Percentiles rank a stretch among this genome's conserved stretches.
Evolutionary conservation across 768 basidiomycete genomes (phyloP).

Genomic region (Suillus subalutaceus): DNA sequence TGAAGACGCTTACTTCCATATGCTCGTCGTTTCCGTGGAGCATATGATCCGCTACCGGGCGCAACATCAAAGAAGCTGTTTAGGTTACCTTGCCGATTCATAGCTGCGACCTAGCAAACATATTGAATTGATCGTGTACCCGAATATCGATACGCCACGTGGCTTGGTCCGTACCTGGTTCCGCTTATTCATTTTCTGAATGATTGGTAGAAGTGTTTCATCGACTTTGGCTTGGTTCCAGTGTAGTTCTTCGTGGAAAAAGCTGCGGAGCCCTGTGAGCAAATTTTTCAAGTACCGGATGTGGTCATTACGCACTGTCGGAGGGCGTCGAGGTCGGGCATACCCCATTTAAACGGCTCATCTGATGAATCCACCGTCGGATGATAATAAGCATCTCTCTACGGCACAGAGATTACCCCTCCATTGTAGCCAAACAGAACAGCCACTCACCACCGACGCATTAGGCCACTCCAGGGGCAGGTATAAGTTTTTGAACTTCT

Average conservation of each 20-base stretch:
- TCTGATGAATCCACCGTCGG: slow-evolving; percentile 90
- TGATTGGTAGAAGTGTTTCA: slow-evolving; percentile 88
- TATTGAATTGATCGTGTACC: slow-evolving; percentile 9
- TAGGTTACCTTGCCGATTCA: slow-evolving; percentile 80
- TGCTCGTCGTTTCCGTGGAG: slow-evolving; percentile 78
- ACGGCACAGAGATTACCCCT: slow-evolving; percentile 11
- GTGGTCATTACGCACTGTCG: slow-evolving; percentile 57
- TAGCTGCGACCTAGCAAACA: slow-evolving; percentile 50
- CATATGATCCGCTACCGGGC: slow-evolving; percentile 67
- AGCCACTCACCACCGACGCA: slow-evolving; percentile 72
- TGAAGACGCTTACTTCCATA: slow-evolving; percentile 88
- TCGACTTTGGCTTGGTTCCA: slow-evolving; percentile 87
- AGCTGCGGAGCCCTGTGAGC: slow-evolving; percentile 44
- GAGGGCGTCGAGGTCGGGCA: slow-evolving; percentile 94
- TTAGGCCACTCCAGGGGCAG: slow-evolving; percentile 89
- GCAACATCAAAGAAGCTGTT: slow-evolving; percentile 75
- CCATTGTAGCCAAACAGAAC: slow-evolving; percentile 5
- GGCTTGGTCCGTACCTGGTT: slow-evolving; percentile 53
- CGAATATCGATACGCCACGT: neutral
- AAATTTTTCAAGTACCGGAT: slow-evolving; percentile 11
- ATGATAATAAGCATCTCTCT: slow-evolving; percentile 93
- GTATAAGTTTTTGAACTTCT: slow-evolving; percentile 83
- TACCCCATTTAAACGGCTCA: slow-evolving; percentile 95
- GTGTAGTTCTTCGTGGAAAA: slow-evolving; percentile 74
- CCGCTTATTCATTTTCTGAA: slow-evolving; percentile 85